Base-by-base conservation (phyloP, 1,139 yeast genomes). In the Protomyces gravidus region DNA sequence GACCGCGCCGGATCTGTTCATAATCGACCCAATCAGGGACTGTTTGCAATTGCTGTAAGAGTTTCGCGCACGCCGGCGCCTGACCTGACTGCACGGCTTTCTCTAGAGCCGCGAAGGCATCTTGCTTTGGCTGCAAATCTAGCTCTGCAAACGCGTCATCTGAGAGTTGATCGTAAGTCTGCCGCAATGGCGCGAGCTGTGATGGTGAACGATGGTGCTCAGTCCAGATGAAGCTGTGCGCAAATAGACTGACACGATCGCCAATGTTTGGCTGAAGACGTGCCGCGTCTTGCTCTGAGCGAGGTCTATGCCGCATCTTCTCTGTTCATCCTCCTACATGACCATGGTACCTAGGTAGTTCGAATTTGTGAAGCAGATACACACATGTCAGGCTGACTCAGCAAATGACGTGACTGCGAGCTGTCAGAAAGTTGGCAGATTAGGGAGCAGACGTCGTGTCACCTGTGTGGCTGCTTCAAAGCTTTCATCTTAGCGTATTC, bases 1-100 rank as follows among this genome's bases (percentile, higher is more conserved):
- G 60, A 3, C 60, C 60, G 2, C 60, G 50, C 23, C 45, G 17
- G 33, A 56, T 56, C 30, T 56, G 60, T 21, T 49, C 60, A 21
- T 36, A 56, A 28, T 56, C 60, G 26, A 56, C 60, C 60, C 60
- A 56, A n/a, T 42, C 51, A 7, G 60, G 60, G 33, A 56, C 60
- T 11, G 45, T 45, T 28, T 25, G 17, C 21, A 50, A 45, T 25
- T 56, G 50, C 25, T 45, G 15, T 49, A 46, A 45, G 15, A 56
- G 27, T 28, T n/a, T 26, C 25, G 45, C 46, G 28, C 58, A 53
- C 4, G 39, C 42, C 15, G 47, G 17, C 17, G 30, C 36, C n/a
- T 32, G 32, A 13, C 36, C 45, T 11, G 51, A 46, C 9, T 21
- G 9, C 11, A 53, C 28, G 7, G 51, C 51, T 13, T 42, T 39